Evolutionary conservation across 306 rosid species (phyloP).

Genomic region (Hippophae gyantsensis): DNA sequence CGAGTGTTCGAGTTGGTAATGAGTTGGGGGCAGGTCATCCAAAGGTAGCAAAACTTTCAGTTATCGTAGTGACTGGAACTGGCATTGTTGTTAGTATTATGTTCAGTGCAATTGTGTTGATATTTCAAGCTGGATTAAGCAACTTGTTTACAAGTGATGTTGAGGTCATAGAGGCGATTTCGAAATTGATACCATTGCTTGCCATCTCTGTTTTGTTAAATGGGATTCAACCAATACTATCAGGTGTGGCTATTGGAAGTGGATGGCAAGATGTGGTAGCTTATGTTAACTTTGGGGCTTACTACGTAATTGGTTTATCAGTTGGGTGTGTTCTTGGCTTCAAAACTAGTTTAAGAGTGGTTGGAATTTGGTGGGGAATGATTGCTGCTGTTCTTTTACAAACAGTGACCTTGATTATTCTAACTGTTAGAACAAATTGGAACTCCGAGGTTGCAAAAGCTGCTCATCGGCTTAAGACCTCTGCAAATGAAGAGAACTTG

Average conservation of each 20-base stretch:
- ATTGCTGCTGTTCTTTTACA: slow-evolving; percentile 63
- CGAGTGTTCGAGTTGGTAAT: slow-evolving; percentile 63
- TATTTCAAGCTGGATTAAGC: slow-evolving; percentile 41
- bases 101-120: slow-evolving; percentile 34
- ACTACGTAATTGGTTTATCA: slow-evolving; percentile 54
- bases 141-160: slow-evolving; percentile 47
- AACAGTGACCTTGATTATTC: slow-evolving; percentile 40
- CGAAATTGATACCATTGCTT: slow-evolving; percentile 50
- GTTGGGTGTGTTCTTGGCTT: slow-evolving; percentile 66
- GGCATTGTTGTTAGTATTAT: slow-evolving; percentile 45
- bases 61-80: slow-evolving; percentile 50
- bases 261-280: slow-evolving; percentile 77
- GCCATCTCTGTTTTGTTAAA: slow-evolving; percentile 61
- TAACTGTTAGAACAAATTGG: slow-evolving; percentile 63
- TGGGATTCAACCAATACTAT: slow-evolving; percentile 56
- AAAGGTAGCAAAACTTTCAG: slow-evolving; percentile 52
- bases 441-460: slow-evolving; percentile 49
- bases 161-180: slow-evolving; percentile 45
- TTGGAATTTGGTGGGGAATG: slow-evolving; percentile 78
- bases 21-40: slow-evolving; percentile 73
- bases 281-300: slow-evolving; percentile 52
- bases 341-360: slow-evolving; percentile 48
- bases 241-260: slow-evolving; percentile 74
- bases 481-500: slow-evolving; percentile 31
- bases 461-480: slow-evolving; percentile 29